Conservation (phyloP, 176 grass and related monocot genomes). For the Chrysopogon serrulatus region DNA sequence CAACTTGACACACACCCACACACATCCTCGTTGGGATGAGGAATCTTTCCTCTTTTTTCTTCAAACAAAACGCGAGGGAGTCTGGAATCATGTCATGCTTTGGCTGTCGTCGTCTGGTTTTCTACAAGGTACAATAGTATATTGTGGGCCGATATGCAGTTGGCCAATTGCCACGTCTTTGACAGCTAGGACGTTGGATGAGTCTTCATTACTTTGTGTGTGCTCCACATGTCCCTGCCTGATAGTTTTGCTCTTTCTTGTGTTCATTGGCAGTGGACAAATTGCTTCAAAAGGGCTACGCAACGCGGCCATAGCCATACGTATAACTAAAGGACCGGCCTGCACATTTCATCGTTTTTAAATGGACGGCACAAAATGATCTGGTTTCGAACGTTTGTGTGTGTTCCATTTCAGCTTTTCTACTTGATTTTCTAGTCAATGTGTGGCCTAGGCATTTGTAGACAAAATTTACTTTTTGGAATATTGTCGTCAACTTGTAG, state of each 20-base stretch:
- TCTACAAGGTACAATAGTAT: neutral
- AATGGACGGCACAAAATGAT: neutral
- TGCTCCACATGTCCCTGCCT: neutral
- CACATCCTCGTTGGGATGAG: slow-evolving; percentile 14
- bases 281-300: neutral
- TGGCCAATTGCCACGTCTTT: neutral
- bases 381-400: neutral
- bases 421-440: neutral
- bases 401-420: neutral
- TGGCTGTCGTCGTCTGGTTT: neutral
- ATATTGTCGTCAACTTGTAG: neutral
- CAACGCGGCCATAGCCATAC: neutral
- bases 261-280: neutral
- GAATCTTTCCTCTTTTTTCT: slow-evolving; percentile 39
- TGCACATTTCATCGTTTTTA: neutral
- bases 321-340: neutral
- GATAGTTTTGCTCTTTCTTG: neutral
- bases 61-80: slow-evolving; percentile 9
- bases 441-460: neutral
- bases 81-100: slow-evolving; percentile 32
- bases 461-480: neutral
- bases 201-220: neutral
- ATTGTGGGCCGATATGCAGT: neutral
- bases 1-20: no score
- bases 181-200: slow-evolving; percentile 2